Base-by-base conservation (phyloP, 2,329 filamentous ascomycete genomes). In the Fusarium sp. region DNA sequence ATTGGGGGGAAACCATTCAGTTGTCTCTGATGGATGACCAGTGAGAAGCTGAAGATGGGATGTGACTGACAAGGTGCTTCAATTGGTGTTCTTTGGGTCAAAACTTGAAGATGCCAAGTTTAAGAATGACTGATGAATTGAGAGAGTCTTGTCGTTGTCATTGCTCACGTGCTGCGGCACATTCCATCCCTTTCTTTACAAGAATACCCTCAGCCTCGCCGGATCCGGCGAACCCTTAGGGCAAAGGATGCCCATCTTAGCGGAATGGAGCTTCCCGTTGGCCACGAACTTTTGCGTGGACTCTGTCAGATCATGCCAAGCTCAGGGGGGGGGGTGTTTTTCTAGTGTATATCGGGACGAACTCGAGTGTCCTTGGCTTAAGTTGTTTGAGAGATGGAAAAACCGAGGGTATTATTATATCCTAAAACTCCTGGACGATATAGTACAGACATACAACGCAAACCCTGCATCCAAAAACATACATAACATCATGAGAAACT, bases 21-120 rank as follows among this genome's bases (percentile, higher is more conserved):
- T 68, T 68, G 57, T 71, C 71, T 68, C 41, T 73, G 59, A 73
- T 61, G 67, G 48, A 31, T 22, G 37, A 45, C 41, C 43, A 59
- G 59, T 57, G 48, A 64, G 54, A 37, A 50, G 50, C 22, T 68
- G 37, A 54, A 35, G 31, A 68, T 45, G 27, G 24, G 54, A 60
- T 39, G n/a, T 37, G 48, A 62, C n/a, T 16, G 33, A 41, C 13
- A 57, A 60, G 10, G 39, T 22, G 20, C 13, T 24, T 20, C 41
- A 45, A 45, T 45, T 45, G 41, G 41, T 45, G 20, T 22, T 45
- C 13, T 14, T 24, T 6, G 16, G 4, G 13, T 24, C 14, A 24
- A 18, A 18, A 9, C 24, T 52, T 52, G 24, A 29, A 11, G 48
- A 29, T 29, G 48, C 24, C 24, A 29, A 65, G 37, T 14, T 58